phyloP scores from a whole-genome alignment of 257 asterid species.

The Schizonepeta tenuifolia region DNA sequence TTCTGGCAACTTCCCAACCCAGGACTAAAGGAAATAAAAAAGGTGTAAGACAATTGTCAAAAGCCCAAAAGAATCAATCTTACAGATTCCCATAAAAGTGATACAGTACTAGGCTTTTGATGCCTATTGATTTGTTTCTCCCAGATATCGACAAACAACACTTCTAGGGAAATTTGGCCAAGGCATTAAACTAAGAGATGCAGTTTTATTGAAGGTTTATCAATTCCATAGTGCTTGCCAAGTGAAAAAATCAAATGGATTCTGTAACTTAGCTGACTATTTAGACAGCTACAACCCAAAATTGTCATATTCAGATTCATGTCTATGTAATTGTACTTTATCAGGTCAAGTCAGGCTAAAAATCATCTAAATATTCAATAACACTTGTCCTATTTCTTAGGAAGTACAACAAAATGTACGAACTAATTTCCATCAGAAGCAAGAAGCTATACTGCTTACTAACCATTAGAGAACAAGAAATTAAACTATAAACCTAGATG shows the following conservation, averaged over 20 bases:
- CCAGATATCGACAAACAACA: slow-evolving; percentile 19
- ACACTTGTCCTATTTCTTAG: neutral
- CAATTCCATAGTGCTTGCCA: slow-evolving; percentile 17
- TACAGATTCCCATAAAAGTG: slow-evolving; percentile 24
- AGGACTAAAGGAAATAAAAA: slow-evolving; percentile 61
- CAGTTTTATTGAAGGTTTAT: slow-evolving; percentile 10
- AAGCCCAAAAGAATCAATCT: slow-evolving; percentile 20
- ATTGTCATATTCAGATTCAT: slow-evolving; percentile 27
- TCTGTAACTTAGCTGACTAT: slow-evolving; percentile 5
- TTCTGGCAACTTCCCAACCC: slow-evolving; percentile 81
- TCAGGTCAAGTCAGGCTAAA: slow-evolving; percentile 11
- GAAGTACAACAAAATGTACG: slow-evolving; percentile 6
- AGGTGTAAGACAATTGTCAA: slow-evolving; percentile 33
- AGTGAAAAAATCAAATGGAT: neutral
- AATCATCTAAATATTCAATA: slow-evolving; percentile 1
- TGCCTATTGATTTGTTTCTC: neutral
- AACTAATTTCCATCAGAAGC: slow-evolving; percentile 7
- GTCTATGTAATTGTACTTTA: slow-evolving; percentile 4
- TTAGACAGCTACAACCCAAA: slow-evolving; percentile 20
- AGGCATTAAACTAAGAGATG: slow-evolving; percentile 3
- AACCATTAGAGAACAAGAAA: neutral
- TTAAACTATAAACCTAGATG: neutral
- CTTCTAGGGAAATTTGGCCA: slow-evolving; percentile 18
- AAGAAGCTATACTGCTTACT: slow-evolving; percentile 14
- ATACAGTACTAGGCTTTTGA: neutral